Base-by-base conservation (phyloP, 1,284 basidiomycete species). In the Ceratobasidium sp. region DNA sequence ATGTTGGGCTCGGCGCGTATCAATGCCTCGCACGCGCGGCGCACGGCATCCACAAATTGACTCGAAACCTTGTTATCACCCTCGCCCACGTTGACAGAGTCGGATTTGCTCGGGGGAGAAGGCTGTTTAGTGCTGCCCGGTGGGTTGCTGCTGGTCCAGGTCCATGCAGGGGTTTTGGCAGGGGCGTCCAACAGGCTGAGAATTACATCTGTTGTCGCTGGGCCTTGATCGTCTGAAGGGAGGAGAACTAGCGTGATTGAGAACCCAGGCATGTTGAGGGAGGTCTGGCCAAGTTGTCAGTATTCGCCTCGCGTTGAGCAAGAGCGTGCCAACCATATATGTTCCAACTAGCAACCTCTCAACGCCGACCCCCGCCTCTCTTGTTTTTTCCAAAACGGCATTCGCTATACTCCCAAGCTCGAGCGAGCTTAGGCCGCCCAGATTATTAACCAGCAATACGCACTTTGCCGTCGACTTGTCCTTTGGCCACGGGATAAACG, bases 261-360 rank as follows among this genome's bases (percentile, higher is more conserved):
- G 81, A 97, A 96, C 1, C 96, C 95, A 38, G 95, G 93, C 91
- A 97, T 95, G 81, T 95, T 94, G 75, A 98, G 85, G 70, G 93
- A 95, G 25, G 94, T 93, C 91, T 92, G 75, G 0, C 40, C 40
- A 21, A 23, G 21, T 54, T 25, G 67, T 60, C 58, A 42, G 16
- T 36, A 23, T 54, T 11, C 16, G 16, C 16, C 6, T 60, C 16
- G 44, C 53, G 42, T 59, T 40, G 23, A 36, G 63, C n/a, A 62
- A 2, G 4, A 21, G 18, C 14, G 2, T 30, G 79, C 83, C 48
- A 73, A 90, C 92, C 93, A 96, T 95, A 81, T 91, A 94, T 16
- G 89, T 90, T 18, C 94, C 94, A 25, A 87, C 84, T 14, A 95
- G 78, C 54, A 94, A 82, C 23, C 94, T 83, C 85, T 73, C 46